phyloP scores from a whole-genome alignment of 352 stramenopile species.

The Chrysophaeum taylorii region DNA sequence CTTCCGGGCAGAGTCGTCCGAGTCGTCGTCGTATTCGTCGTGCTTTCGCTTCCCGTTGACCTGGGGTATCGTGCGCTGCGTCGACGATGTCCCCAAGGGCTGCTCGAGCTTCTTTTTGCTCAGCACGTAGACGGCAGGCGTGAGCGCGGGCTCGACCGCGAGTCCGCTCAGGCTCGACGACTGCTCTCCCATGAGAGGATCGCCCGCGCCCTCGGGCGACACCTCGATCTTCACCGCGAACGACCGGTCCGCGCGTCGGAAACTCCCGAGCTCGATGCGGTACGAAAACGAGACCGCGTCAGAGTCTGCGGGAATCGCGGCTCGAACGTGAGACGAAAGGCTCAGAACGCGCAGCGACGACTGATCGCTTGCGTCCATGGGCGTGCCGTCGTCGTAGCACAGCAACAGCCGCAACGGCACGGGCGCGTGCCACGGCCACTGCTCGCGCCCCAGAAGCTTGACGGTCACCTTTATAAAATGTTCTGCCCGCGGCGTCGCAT shows the following conservation, averaged over 20 bases:
- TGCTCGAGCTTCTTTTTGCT: conserved; percentile 1
- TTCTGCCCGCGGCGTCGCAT: neutral
- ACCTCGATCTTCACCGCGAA: neutral
- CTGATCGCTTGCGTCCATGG: neutral
- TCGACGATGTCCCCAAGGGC: too few species aligned
- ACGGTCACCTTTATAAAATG: neutral
- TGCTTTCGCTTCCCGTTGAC: too few species aligned
- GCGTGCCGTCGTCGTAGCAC: conserved; percentile 2
- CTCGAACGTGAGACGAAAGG: too few species aligned
- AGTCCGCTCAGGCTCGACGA: too few species aligned
- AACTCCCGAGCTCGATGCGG: neutral
- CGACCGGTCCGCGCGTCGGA: neutral
- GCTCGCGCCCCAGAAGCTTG: too few species aligned
- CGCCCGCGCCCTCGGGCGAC: neutral
- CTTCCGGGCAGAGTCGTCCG: too few species aligned
- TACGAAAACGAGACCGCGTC: neutral
- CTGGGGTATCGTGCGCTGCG: too few species aligned
- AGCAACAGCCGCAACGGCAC: neutral
- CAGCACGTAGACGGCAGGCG: neutral
- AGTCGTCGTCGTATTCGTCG: too few species aligned
- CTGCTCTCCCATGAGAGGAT: too few species aligned
- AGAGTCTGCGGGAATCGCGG: too few species aligned
- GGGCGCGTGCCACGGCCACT: too few species aligned
- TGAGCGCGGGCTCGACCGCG: neutral
- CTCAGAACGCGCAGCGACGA: too few species aligned